Base-by-base conservation (phyloP, 371 early-diverging fungal genomes). In the Mucor plumbeus region DNA sequence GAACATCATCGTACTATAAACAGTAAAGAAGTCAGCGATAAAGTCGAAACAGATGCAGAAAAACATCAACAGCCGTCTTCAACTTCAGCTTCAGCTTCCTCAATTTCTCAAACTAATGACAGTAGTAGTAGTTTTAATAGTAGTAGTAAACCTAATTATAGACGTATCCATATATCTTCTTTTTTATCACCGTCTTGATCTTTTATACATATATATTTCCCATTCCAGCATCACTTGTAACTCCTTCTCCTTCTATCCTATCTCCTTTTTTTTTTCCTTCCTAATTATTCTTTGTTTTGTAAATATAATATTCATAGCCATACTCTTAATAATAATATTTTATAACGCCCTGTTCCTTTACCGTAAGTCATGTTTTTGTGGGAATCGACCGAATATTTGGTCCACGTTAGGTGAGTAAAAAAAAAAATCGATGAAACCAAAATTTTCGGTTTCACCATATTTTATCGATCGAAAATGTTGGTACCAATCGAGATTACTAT, bases 161-260 rank as follows among this genome's bases (percentile, higher is more conserved):
- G 44, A 55, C 64, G 72, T 40, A 72, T 72, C 33, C 60, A 67
- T 53, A 72, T 72, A n/a, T 72, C 68, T 31, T 53, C 68, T 50
- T 72, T 55, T 26, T 44, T 72, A 44, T 64, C 70, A 26, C 48
- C 65, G 7, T 33, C 57, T 43, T 55, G 36, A 59, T 3, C 26
- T 26, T 26, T 26, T 26, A 26, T 26, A 3, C 26, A 31, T 31
- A 53, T 26, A 53, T 31, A 53, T 9, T 19, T 50, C 50, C 26
- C 53, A 11, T 13, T 5, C 11, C 11, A 13, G 13, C 53, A 19
- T 50, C 26, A 8, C 7, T 26, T 26, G 31, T 31, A 53, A 10
- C 53, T 31, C 53, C 19, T 21, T 11, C 31, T 21, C 31, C 11
- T 31, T 19, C 19, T 21, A 17, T 4, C 1, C 38, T 11, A 4